Evolutionary conservation across 345 rosid species (phyloP).

Genomic region (Heritiera fomes): DNA sequence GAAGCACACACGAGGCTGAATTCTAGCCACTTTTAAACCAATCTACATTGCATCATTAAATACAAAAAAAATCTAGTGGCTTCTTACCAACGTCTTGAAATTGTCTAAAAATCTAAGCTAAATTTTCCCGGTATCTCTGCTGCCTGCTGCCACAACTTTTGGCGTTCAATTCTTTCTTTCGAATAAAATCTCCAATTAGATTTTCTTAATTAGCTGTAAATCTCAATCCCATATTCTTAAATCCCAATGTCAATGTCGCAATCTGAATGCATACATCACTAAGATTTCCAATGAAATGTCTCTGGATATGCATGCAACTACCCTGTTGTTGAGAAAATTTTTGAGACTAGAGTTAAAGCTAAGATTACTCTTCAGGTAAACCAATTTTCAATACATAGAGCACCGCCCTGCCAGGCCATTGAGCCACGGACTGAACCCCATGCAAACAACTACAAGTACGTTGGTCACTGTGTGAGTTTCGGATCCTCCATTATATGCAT

Average conservation of each 20-base stretch:
- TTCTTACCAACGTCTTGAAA: conserved; percentile 23
- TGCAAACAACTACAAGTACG: conserved; percentile 30
- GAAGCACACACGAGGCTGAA: conserved; percentile 41
- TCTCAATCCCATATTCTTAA: conserved; percentile 25
- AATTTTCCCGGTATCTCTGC: conserved; percentile 47
- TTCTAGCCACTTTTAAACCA: conserved; percentile 40
- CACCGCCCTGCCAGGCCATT: conserved; percentile 57
- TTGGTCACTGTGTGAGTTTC: conserved; percentile 54
- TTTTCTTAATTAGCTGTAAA: conserved; percentile 30
- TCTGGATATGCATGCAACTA: conserved; percentile 32
- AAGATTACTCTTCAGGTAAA: conserved; percentile 19
- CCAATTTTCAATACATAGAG: conserved; percentile 43
- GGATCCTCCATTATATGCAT: conserved; percentile 39
- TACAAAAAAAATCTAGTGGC: conserved; percentile 23
- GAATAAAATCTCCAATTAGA: conserved; percentile 38
- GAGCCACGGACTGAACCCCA: conserved; percentile 60
- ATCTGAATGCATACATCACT: conserved; percentile 42
- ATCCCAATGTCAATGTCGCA: conserved; percentile 30
- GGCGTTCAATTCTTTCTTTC: not conserved
- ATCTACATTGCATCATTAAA: conserved; percentile 36
- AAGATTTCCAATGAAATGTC: conserved; percentile 27
- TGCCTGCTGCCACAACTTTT: conserved; percentile 21
- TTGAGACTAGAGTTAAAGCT: not conserved
- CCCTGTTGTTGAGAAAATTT: conserved; percentile 4
- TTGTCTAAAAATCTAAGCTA: conserved; percentile 13